phyloP scores from a whole-genome alignment of 192 early-diverging fungal genomes.

The Podila horticola region DNA sequence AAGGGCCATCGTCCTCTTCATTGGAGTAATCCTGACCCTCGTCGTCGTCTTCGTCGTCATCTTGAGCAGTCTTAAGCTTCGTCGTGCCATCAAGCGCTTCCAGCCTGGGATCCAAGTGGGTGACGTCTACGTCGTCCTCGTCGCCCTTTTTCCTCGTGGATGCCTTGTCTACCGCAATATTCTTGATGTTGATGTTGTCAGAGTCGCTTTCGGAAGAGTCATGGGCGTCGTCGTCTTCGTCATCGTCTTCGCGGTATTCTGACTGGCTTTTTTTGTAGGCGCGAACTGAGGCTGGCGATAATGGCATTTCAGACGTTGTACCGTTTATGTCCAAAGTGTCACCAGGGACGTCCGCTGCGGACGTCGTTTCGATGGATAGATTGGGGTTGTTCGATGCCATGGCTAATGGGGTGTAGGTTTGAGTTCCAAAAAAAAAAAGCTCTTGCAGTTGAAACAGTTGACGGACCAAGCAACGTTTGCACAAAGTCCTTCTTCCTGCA shows the following conservation, averaged over 20 bases:
- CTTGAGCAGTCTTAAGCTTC: background rate
- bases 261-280: background rate
- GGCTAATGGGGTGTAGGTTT: no score
- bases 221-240: background rate
- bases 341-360: no score
- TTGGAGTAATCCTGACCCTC: background rate
- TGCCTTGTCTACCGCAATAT: background rate
- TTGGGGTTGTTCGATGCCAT: no score
- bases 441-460: no score
- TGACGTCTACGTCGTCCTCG: background rate
- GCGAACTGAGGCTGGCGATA: background rate
- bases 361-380: no score
- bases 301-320: background rate
- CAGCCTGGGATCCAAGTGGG: background rate
- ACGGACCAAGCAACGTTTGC: no score
- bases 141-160: background rate
- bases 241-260: background rate
- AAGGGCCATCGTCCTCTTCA: slow-evolving; percentile 1
- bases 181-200: background rate
- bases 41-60: slow-evolving; percentile 2
- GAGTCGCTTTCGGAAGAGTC: background rate
- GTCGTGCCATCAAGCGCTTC: slow-evolving; percentile 6
- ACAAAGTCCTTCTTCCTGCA: no score
- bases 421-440: no score
- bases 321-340: no score